Evolutionary conservation across 129 eudicot species (phyloP), one percentile per base, ranked within the genome.

Genomic region (Scalesia atractyloides): DNA sequence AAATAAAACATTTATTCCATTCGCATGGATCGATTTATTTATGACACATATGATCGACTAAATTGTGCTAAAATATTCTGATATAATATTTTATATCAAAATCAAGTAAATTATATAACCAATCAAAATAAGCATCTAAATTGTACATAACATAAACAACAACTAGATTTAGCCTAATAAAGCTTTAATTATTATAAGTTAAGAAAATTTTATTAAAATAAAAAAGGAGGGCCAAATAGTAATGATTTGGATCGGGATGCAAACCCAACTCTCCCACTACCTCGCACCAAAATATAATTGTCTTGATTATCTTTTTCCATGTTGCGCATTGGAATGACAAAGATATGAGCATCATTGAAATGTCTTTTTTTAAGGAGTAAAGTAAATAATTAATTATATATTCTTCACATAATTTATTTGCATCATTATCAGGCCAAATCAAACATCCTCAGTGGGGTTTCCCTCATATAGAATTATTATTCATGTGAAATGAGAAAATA

Each of bases 241-340:
- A 26, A 62, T 37, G 53, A 77, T 70, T 37, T 37, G 66, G 76
- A 77, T 24, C 53, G 58, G 57, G 58, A 77, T 77, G 72, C 72
- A 62, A 50, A 62, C 59, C 66, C 72, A 70, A 52, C 76, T 70
- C 48, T 22, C 65, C 72, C 82, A 62, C 76, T 70, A 70, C 65
- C 66, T 75, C 57, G 37, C 76, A 68, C 36, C 56, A 77, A 60
- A 51, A 77, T 46, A 77, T 69, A 51, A 77, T 77, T 61, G 81
- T 69, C 37, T 69, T 77, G 63, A 69, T 69, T 77, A 61, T 48
- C 69, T 69, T 70, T 61, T 58, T 61, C 24, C 18, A 66, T 75
- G 50, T 58, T 75, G 53, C 58, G 17, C 52, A 43, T 24, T 67
- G 60, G 47, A 66, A 18, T 76, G 80, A 76, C 73, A 66, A 39